These are phyloP conservation scores for Lathyrus aphaca DNA, from an alignment of 306 rosid species.

Conservation along the genomic window DNA sequence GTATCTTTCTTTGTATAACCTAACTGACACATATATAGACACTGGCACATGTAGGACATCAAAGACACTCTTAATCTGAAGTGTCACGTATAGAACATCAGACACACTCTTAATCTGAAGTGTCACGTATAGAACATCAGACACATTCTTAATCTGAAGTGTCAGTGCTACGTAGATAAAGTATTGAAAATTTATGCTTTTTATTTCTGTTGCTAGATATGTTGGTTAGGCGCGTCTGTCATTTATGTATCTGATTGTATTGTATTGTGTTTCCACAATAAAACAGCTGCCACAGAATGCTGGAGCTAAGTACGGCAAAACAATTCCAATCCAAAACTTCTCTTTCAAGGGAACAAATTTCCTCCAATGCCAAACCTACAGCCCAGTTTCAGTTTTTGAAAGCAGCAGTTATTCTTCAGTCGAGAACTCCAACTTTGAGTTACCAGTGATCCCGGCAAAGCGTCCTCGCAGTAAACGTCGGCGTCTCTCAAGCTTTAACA, in stretches of 20 bases:
- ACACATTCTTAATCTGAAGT: not conserved
- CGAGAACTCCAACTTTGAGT: constrained; percentile 49
- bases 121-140: not conserved
- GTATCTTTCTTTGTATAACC: not conserved
- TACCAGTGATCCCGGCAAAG: constrained; percentile 46
- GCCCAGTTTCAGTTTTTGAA: constrained; percentile 78
- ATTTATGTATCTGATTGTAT: constrained; percentile 32
- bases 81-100: not conserved
- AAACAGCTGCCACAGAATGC: constrained; percentile 39
- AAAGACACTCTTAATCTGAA: not conserved
- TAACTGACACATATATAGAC: not conserved
- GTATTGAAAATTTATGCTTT: not conserved
- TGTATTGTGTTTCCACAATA: constrained; percentile 23
- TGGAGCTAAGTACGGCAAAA: constrained; percentile 39
- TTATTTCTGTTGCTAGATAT: not conserved
- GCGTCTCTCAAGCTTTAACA: constrained; percentile 47
- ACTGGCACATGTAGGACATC: not conserved
- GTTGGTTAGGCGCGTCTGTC: not conserved
- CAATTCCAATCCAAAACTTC: constrained; percentile 33
- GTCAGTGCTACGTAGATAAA: not conserved
- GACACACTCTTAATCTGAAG: not conserved
- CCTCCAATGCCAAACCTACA: constrained; percentile 56
- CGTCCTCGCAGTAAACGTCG: constrained; percentile 66
- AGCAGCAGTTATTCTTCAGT: constrained; percentile 63
- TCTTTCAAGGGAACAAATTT: constrained; percentile 45